phyloP scores from a whole-genome alignment of 2,329 filamentous ascomycete species.

The Aureobasidium vineae region DNA sequence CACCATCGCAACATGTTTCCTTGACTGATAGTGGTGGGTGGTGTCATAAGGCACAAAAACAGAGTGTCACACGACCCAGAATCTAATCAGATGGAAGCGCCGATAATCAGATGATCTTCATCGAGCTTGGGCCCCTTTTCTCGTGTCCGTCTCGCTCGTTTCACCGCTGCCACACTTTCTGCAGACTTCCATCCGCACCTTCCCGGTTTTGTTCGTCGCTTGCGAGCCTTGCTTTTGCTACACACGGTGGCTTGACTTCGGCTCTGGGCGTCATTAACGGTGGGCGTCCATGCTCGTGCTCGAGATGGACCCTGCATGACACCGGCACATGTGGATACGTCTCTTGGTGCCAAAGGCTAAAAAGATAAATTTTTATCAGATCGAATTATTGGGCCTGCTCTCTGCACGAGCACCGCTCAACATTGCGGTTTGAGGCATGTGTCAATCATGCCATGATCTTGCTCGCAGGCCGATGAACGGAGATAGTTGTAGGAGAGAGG shows the following conservation, averaged over 20 bases:
- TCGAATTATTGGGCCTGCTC: neutral
- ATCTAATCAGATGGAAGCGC: constrained; percentile 23
- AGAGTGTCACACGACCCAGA: neutral
- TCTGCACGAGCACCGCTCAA: constrained; percentile 19
- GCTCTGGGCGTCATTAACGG: neutral
- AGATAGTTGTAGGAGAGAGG: too few species aligned
- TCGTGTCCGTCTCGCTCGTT: neutral
- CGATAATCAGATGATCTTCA: neutral
- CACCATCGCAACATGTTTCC: neutral
- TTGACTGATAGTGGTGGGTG: neutral
- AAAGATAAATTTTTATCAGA: constrained; percentile 6
- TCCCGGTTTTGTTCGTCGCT: neutral
- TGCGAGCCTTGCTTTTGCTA: neutral
- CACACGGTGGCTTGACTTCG: neutral
- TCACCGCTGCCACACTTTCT: neutral
- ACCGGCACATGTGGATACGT: neutral
- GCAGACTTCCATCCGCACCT: neutral
- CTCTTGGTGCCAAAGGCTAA: constrained; percentile 11
- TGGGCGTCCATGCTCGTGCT: neutral
- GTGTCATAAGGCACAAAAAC: neutral
- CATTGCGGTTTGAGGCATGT: neutral
- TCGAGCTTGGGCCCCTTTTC: neutral
- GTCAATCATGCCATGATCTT: constrained; percentile 1
- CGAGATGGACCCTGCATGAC: constrained; percentile 17
- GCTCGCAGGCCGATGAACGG: neutral